A percentile compares a stretch with the other conserved stretches of the same genome.
Evolutionary conservation across 148 eudicot species (phyloP).

Genomic region (Rhododendron ferrugineum): DNA sequence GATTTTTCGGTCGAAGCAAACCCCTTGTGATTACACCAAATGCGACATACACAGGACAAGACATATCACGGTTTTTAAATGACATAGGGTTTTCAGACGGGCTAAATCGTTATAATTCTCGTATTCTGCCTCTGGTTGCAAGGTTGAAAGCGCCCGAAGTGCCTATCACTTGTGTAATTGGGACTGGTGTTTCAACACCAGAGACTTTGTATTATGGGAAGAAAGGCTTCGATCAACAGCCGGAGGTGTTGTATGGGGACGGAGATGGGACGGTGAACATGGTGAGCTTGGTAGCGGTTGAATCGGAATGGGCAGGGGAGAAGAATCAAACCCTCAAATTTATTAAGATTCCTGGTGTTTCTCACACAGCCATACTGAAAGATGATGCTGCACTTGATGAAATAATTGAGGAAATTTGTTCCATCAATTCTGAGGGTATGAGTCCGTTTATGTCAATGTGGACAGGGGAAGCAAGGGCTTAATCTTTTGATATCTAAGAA

Average conservation of each 20-base stretch:
- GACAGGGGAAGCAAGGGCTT: not conserved
- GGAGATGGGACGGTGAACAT: constrained; percentile 96
- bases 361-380: constrained; percentile 55
- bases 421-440: constrained; percentile 33
- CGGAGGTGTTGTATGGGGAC: constrained; percentile 63
- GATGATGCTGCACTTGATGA: constrained; percentile 42
- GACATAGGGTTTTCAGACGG: constrained; percentile 68
- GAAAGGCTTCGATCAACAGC: constrained; percentile 61
- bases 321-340: constrained; percentile 40
- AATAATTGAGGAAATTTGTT: constrained; percentile 35
- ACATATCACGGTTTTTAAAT: constrained; percentile 42
- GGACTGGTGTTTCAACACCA: constrained; percentile 50
- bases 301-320: constrained; percentile 37
- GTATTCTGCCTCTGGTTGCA: constrained; percentile 57
- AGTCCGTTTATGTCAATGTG: not conserved
- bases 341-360: constrained; percentile 48
- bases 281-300: constrained; percentile 58
- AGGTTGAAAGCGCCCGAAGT: constrained; percentile 40
- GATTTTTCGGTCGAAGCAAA: constrained; percentile 21
- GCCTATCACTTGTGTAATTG: constrained; percentile 67
- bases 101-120: constrained; percentile 37
- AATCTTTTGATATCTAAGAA: not conserved
- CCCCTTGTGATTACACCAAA: constrained; percentile 55
- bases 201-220: constrained; percentile 62
- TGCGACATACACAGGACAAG: constrained; percentile 38